These are phyloP conservation scores for Acmispon strigosus DNA, from an alignment of 306 rosid genomes.

Conservation along the genomic window DNA sequence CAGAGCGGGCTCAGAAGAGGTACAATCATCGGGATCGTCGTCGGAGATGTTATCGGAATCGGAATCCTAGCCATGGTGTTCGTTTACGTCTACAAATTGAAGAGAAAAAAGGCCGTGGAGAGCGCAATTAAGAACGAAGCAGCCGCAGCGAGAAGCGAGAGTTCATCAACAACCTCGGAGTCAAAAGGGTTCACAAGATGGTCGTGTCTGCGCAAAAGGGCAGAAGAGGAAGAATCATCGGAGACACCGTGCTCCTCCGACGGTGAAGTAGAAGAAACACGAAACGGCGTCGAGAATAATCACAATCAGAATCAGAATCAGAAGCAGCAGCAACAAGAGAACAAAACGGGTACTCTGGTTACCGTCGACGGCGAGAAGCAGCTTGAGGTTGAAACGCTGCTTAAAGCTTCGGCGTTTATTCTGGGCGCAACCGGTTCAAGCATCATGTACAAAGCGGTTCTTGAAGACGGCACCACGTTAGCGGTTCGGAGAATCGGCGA, in stretches of 20 bases:
- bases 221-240: slow-evolving; percentile 43
- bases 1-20: slow-evolving; percentile 40
- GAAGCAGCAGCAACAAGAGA: background rate
- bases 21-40: slow-evolving; percentile 57
- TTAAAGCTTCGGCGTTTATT: slow-evolving; percentile 84
- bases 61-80: slow-evolving; percentile 46
- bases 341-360: slow-evolving; percentile 64
- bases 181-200: slow-evolving; percentile 65
- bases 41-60: slow-evolving; percentile 57
- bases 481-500: slow-evolving; percentile 95
- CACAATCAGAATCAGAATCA: slow-evolving; percentile 7
- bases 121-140: slow-evolving; percentile 32
- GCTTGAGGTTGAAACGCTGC: slow-evolving; percentile 70
- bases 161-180: slow-evolving; percentile 53
- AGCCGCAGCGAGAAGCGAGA: slow-evolving; percentile 18
- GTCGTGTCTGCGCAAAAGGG: slow-evolving; percentile 67
- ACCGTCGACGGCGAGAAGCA: slow-evolving; percentile 72
- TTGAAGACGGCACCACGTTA: slow-evolving; percentile 68
- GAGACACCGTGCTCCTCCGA: slow-evolving; percentile 35
- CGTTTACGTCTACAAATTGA: slow-evolving; percentile 40
- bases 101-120: slow-evolving; percentile 39
- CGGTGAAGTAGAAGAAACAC: slow-evolving; percentile 15
- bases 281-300: slow-evolving; percentile 4
- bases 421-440: slow-evolving; percentile 93
- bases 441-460: slow-evolving; percentile 91